A percentile compares a stretch with the other conserved stretches of the same genome.
These are phyloP conservation scores for Trypanosoma grayi DNA, from an alignment of 208 protist genomes.

Conservation along the genomic window DNA sequence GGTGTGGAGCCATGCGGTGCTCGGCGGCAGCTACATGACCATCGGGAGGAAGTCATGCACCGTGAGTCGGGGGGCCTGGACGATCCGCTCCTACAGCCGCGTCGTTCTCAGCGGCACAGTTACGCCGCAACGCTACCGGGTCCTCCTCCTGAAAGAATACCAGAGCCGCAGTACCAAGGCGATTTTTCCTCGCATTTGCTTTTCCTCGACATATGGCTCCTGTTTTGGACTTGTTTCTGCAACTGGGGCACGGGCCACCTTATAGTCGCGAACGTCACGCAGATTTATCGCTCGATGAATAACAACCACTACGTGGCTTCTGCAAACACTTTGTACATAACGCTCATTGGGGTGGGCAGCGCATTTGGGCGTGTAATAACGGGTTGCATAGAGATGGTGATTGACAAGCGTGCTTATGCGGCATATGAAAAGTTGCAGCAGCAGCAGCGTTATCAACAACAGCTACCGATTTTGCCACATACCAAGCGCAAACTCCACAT, in stretches of 20 bases:
- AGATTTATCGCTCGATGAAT: constrained; percentile 74
- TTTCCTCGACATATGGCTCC: constrained; percentile 46
- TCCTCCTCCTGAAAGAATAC: constrained; percentile 15
- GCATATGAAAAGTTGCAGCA: constrained; percentile 14
- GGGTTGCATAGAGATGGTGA: constrained; percentile 55
- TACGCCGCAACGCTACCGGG: constrained; percentile 7
- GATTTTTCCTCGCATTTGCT: constrained; percentile 34
- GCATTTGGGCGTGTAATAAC: constrained; percentile 51
- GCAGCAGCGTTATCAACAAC: constrained; percentile 15
- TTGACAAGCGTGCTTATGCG: constrained; percentile 1
- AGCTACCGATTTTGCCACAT: background rate
- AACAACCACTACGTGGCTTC: constrained; percentile 33
- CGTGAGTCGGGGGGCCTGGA: constrained; percentile 27
- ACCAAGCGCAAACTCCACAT: constrained; percentile 31
- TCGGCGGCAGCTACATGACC: no score
- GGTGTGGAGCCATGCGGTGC: no score
- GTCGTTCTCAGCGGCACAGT: constrained; percentile 16
- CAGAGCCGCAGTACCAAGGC: constrained; percentile 15
- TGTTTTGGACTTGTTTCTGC: constrained; percentile 55
- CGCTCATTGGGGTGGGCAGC: constrained; percentile 59
- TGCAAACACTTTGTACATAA: constrained; percentile 38
- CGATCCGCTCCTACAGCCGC: constrained; percentile 3
- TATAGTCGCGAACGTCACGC: constrained; percentile 63
- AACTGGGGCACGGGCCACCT: constrained; percentile 65
- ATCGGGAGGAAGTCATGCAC: background rate